Base-by-base conservation (phyloP, 2,329 filamentous ascomycete species). In the Tolypocladium ovalisporum region DNA sequence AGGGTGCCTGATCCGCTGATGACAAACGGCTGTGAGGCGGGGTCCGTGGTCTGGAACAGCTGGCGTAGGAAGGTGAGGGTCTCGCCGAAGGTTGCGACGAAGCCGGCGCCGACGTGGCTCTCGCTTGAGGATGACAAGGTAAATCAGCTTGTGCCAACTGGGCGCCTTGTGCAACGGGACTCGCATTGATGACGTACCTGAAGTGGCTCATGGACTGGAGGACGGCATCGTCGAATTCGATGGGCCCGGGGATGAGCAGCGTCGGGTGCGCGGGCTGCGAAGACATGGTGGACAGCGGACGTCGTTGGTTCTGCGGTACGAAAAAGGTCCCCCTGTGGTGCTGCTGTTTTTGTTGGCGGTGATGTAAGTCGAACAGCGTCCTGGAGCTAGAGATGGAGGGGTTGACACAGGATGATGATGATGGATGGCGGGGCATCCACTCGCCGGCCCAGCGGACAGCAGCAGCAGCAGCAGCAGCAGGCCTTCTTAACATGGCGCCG, bases 191-290 rank as follows among this genome's bases (percentile, higher is more conserved):
- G 17, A 57, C 75, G 67, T 77, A 90, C 88, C 89, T 93, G 77
- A 88, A 96, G 76, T 96, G 91, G 78, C 88, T 87, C 93, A 97
- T 97, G 60, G 91, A 90, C 73, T 92, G 84, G 55, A 97, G 84
- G 60, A 97, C 93, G 53, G 86, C 91, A 93, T 97, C 93, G 72
- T 97, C 93, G 70, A 97, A 97, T 78, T 97, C 93, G 73, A 97
- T 96, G 68, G 94, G 94, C 62, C 94, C 94, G 54, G 94, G 94
- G 69, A 99, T 97, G 76, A 99, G 85, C 75, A 99, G 80, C 57
- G 93, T 87, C 49, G 83, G 75, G 69, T 87, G 84, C 54, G 77
- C 73, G 57, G 82, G 77, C 66, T 86, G 84, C 59, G 77, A 78
- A 64, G 83, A 85, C 84, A 86, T 86, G 56, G 68, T 77, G 69